phyloP scores from a whole-genome alignment of 169 alveolate species.

The Amoebophrya sp. region DNA sequence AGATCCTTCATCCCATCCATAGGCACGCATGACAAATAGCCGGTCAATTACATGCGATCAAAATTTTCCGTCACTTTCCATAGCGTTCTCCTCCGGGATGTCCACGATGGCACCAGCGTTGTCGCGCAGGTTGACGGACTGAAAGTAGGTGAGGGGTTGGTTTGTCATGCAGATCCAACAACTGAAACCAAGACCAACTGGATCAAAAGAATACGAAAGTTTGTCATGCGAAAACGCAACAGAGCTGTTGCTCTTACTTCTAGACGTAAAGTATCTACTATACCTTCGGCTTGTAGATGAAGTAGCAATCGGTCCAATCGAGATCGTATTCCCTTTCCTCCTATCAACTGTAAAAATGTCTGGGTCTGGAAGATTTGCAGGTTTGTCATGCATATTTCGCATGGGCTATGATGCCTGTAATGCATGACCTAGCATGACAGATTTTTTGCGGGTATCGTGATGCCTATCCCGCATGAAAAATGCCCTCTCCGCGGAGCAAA shows the following conservation, averaged over 20 bases:
- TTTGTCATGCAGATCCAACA: not conserved
- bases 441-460: too few relatives aligned
- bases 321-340: not conserved
- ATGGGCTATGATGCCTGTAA: too few relatives aligned
- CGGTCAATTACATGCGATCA: not conserved
- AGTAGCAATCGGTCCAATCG: constrained; percentile 1
- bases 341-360: too few relatives aligned
- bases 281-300: constrained; percentile 19
- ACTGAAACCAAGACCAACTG: not conserved
- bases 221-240: too few relatives aligned
- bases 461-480: too few relatives aligned
- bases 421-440: too few relatives aligned
- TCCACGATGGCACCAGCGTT: not conserved
- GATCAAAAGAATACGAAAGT: too few relatives aligned
- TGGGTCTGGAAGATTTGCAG: too few relatives aligned
- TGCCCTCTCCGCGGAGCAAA: too few relatives aligned
- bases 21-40: not conserved
- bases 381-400: too few relatives aligned
- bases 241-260: not conserved
- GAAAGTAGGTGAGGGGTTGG: not conserved
- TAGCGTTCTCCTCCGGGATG: not conserved
- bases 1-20: not conserved
- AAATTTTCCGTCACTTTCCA: not conserved
- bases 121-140: not conserved
- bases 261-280: not conserved